Evolutionary conservation across 441 rosid species (phyloP).

Genomic region (Euphorbia celastroides): DNA sequence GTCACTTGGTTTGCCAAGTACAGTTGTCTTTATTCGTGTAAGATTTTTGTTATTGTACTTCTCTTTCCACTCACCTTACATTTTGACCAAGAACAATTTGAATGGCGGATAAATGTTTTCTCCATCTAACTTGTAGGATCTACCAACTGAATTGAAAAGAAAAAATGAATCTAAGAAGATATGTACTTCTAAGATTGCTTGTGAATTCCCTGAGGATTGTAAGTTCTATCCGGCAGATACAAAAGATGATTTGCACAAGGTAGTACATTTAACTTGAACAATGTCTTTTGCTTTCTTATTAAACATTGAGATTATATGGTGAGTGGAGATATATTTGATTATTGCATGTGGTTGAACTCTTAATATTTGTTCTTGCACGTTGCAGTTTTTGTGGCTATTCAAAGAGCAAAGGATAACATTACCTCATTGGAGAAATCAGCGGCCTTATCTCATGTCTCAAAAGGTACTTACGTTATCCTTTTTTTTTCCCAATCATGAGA

Average conservation of each 20-base stretch:
- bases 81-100: neutral
- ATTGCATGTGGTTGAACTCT: neutral
- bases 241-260: slow-evolving; percentile 94
- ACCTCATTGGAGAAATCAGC: slow-evolving; percentile 87
- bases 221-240: slow-evolving; percentile 83
- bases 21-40: slow-evolving; percentile 81
- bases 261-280: slow-evolving; percentile 15
- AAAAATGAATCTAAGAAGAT: slow-evolving; percentile 64
- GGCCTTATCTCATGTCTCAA: slow-evolving; percentile 71
- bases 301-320: neutral
- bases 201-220: slow-evolving; percentile 87
- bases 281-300: neutral
- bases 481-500: neutral
- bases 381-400: slow-evolving; percentile 82
- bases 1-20: slow-evolving; percentile 79
- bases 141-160: slow-evolving; percentile 62
- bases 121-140: slow-evolving; percentile 41
- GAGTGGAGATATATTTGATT: neutral
- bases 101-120: slow-evolving; percentile 5
- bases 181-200: slow-evolving; percentile 50
- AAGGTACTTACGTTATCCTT: slow-evolving; percentile 39
- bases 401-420: slow-evolving; percentile 73
- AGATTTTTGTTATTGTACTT: slow-evolving; percentile 26
- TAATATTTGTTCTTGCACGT: slow-evolving; percentile 7
- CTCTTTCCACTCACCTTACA: slow-evolving; percentile 8